phyloP scores from a whole-genome alignment of 441 rosid genomes.

The Adansonia gregorii region DNA sequence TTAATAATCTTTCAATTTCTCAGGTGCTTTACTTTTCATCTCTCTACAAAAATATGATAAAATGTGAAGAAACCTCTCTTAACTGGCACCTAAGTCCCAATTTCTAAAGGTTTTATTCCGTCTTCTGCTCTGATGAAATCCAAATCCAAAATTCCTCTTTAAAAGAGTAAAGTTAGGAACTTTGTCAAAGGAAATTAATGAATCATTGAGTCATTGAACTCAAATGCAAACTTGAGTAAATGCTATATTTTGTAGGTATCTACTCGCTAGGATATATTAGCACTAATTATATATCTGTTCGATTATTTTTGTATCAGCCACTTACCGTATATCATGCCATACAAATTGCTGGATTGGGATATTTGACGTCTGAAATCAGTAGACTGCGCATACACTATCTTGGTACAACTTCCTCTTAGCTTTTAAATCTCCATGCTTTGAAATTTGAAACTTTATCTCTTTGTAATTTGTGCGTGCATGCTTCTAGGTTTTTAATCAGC shows the following conservation, averaged over 20 bases:
- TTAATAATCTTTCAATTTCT: neutral
- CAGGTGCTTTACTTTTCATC: neutral
- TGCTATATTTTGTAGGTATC: conserved; percentile 18
- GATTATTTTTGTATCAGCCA: conserved; percentile 59
- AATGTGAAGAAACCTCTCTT: neutral
- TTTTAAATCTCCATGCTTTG: conserved; percentile 23
- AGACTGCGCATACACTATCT: conserved; percentile 78
- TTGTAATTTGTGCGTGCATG: neutral
- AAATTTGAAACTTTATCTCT: neutral
- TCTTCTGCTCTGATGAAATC: neutral
- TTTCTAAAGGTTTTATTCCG: neutral
- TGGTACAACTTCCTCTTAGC: conserved; percentile 47
- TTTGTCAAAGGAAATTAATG: conserved; percentile 1
- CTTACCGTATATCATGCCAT: conserved; percentile 70
- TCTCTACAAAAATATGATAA: neutral
- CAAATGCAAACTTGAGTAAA: neutral
- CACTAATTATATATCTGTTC: neutral
- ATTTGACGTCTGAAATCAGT: conserved; percentile 37
- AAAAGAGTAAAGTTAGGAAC: neutral
- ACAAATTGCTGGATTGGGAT: conserved; percentile 51
- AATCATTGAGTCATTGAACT: neutral
- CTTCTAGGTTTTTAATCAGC: neutral
- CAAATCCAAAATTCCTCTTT: neutral
- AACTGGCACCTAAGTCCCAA: neutral
- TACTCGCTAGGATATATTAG: neutral